These are phyloP conservation scores for Handroanthus guayacan DNA, from an alignment of 257 asterid genomes.

Conservation along the genomic window DNA sequence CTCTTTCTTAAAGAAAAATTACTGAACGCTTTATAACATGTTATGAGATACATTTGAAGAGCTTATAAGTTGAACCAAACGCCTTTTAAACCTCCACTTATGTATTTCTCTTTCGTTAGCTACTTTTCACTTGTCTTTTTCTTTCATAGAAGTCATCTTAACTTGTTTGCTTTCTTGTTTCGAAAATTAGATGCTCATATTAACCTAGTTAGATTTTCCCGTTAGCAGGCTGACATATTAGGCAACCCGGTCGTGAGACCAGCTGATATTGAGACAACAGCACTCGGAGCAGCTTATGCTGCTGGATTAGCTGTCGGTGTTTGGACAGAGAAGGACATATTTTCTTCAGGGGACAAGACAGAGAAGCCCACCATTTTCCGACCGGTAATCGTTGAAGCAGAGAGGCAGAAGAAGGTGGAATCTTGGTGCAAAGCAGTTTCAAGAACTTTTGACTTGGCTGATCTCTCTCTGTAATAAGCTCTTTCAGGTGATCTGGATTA, in stretches of 20 bases:
- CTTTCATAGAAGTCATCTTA: background rate
- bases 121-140: background rate
- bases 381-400: constrained; percentile 56
- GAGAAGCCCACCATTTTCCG: constrained; percentile 59
- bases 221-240: constrained; percentile 74
- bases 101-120: too few relatives aligned
- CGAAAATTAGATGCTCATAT: background rate
- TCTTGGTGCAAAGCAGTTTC: constrained; percentile 95
- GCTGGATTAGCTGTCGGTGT: constrained; percentile 93
- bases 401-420: constrained; percentile 77
- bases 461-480: constrained; percentile 53
- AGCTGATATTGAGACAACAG: constrained; percentile 89
- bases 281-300: constrained; percentile 96
- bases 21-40: too few relatives aligned
- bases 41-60: too few relatives aligned
- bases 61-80: too few relatives aligned
- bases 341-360: constrained; percentile 62
- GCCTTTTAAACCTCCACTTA: too few relatives aligned
- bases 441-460: constrained; percentile 87
- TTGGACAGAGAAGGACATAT: constrained; percentile 75
- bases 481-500: background rate
- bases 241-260: constrained; percentile 89
- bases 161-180: too few relatives aligned
- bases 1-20: too few relatives aligned
- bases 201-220: background rate